These are phyloP conservation scores for Ogataea chonburiensis DNA, from an alignment of 805 yeast genomes.

Conservation along the genomic window DNA sequence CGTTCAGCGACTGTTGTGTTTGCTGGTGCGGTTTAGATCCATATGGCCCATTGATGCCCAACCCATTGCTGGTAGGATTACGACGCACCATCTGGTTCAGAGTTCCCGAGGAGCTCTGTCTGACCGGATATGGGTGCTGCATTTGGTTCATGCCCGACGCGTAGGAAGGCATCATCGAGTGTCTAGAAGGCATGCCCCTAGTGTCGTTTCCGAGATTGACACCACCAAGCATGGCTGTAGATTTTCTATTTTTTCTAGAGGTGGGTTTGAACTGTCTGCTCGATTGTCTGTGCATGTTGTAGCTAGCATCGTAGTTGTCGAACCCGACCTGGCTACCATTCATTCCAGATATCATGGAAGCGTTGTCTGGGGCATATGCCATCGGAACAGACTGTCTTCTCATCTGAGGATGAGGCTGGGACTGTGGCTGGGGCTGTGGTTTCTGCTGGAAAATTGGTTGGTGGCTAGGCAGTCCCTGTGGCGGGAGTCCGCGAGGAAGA, in stretches of 20 bases:
- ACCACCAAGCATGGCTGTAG: constrained; percentile 34
- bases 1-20: constrained; percentile 5
- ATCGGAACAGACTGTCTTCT: constrained; percentile 32
- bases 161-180: constrained; percentile 31
- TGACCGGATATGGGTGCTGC: constrained; percentile 15
- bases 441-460: constrained; percentile 30
- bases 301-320: constrained; percentile 22
- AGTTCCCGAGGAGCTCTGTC: constrained; percentile 24
- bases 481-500: constrained; percentile 35
- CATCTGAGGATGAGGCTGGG: constrained; percentile 19
- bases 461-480: constrained; percentile 34
- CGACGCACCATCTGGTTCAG: constrained; percentile 19
- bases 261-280: constrained; percentile 39
- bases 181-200: constrained; percentile 31
- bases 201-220: constrained; percentile 26
- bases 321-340: constrained; percentile 19
- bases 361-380: constrained; percentile 25
- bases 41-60: constrained; percentile 21
- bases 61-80: constrained; percentile 22
- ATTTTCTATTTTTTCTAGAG: constrained; percentile 46
- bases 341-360: constrained; percentile 23
- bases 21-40: constrained; percentile 12
- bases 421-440: no score
- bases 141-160: constrained; percentile 6
- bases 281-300: constrained; percentile 18